phyloP scores from a whole-genome alignment of 768 basidiomycete species.

The Russula earlei region DNA sequence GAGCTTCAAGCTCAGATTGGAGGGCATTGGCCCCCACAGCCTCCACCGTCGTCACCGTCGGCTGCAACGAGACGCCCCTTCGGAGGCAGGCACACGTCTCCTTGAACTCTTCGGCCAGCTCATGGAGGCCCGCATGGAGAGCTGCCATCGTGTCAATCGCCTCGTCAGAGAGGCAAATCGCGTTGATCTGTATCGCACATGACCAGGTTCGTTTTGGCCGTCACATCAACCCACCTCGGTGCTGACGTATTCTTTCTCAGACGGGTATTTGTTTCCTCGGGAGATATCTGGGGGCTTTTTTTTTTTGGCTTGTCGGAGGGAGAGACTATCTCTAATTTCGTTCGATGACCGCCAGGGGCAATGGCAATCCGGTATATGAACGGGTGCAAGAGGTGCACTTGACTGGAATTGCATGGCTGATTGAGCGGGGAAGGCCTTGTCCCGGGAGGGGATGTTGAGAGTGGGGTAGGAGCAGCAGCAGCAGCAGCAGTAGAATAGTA shows the following conservation, averaged over 20 bases:
- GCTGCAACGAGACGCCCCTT: slow-evolving; percentile 17
- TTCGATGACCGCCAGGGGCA: slow-evolving; percentile 11
- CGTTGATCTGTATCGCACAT: slow-evolving; percentile 22
- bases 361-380: neutral
- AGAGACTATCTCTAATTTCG: neutral
- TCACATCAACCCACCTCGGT: neutral
- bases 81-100: slow-evolving; percentile 42
- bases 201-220: slow-evolving; percentile 8
- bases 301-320: neutral
- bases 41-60: slow-evolving; percentile 26
- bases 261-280: neutral
- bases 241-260: slow-evolving; percentile 3
- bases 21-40: slow-evolving; percentile 31
- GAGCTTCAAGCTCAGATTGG: slow-evolving; percentile 44
- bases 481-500: neutral
- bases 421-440: slow-evolving; percentile 3
- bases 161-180: slow-evolving; percentile 42
- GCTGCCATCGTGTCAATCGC: slow-evolving; percentile 55
- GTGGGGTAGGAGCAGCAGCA: no score
- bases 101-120: slow-evolving; percentile 62
- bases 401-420: neutral
- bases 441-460: neutral
- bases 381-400: neutral
- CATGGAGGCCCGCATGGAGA: slow-evolving; percentile 68
- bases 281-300: neutral